A percentile compares a stretch with the other conserved stretches of the same genome.
phyloP scores from a whole-genome alignment of 139 green algal genomes.

The Edaphochlamys debaryana region DNA sequence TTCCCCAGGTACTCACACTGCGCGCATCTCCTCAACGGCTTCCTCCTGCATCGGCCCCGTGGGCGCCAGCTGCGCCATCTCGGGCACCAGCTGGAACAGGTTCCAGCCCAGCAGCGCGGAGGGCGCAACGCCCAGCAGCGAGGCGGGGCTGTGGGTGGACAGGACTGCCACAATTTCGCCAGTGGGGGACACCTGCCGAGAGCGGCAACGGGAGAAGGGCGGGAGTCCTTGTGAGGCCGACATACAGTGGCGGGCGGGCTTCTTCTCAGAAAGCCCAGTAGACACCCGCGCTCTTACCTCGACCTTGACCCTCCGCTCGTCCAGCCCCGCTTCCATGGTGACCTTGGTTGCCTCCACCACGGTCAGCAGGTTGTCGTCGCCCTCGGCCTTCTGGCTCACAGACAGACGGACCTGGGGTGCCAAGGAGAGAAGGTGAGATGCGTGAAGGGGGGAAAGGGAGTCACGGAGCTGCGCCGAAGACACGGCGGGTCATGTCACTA shows the following conservation, averaged over 20 bases:
- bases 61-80: too few species aligned
- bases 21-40: too few species aligned
- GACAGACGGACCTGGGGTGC: background rate
- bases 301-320: background rate
- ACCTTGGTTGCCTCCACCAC: background rate
- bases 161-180: slow-evolving; percentile 25
- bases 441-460: too few species aligned
- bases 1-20: too few species aligned
- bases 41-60: too few species aligned
- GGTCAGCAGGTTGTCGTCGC: background rate
- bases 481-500: too few species aligned
- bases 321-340: background rate
- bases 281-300: background rate
- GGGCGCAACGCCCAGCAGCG: slow-evolving; percentile 40
- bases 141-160: background rate
- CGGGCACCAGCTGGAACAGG: background rate
- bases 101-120: slow-evolving; percentile 1
- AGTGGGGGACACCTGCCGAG: background rate
- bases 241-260: background rate
- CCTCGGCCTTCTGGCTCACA: slow-evolving; percentile 23
- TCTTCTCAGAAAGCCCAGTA: background rate
- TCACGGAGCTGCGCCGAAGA: too few species aligned
- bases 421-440: too few species aligned
- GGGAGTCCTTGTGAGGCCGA: background rate
- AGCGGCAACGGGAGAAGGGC: slow-evolving; percentile 31